Evolutionary conservation across 192 early-diverging fungal genomes (phyloP), one percentile per base, ranked within the genome.

Genomic region (Rhizophagus clarus): DNA sequence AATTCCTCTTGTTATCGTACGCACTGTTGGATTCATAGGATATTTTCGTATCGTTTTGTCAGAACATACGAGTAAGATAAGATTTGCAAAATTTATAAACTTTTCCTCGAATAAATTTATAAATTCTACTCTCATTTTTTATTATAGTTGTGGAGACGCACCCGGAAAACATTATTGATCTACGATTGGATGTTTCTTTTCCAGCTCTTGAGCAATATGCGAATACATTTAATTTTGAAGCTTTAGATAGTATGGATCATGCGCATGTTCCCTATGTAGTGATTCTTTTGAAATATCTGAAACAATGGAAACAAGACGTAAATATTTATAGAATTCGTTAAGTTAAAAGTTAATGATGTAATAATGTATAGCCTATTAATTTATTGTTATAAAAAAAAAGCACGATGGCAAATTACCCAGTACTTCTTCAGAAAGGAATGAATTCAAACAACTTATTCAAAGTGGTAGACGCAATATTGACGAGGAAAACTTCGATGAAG

Each of bases 401-500:
- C 88, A 94, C 81, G 73, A 87, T 61, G 90, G 89, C 20, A 83
- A 85, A 69, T 81, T 94, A 60, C 93, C 93, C 20, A 82, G 84
- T 1, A 88, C 88, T 10, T 88, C 83, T 67, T 77, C 80, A 3
- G 93, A 96, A 74, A 88, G 89, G 62, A 90, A 89, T 24, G 84
- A 90, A 80, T 88, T 97, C 79, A 92, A 93, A 62, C 85, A 86
- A 22, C 72, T 89, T 17, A 87, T 98, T 26, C 78, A 78, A 3
- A 68, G 82, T 10, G 90, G 88, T 81, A 88, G 88, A 70, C 86
- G 88, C 2, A 89, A 88, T 71, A 49, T 84, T 9, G 94, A 92
- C 69, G 92, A 95, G 74, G 94, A 97, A 79, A 98, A 98, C 80
- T 96, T 97, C 84, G 91, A 92, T 10, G 96, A 98, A 84, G 97